These are phyloP conservation scores for Penicillium lividum DNA, from an alignment of 495 filamentous ascomycete species.

Conservation along the genomic window DNA sequence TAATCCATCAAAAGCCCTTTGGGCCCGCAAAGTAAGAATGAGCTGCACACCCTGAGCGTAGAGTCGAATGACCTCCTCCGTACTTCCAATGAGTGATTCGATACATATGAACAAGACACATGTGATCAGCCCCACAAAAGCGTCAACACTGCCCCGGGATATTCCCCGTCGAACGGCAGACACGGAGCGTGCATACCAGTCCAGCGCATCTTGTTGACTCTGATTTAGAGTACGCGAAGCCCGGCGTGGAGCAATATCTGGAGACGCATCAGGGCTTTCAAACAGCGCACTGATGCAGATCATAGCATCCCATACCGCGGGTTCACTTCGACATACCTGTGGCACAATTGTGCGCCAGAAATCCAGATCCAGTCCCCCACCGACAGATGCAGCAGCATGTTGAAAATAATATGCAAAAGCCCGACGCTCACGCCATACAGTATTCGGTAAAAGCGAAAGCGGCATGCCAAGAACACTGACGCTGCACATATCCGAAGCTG, in stretches of 20 bases:
- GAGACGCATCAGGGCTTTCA: slow-evolving; percentile 32
- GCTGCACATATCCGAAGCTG: not conserved
- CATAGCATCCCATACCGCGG: slow-evolving; percentile 61
- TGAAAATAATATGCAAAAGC: slow-evolving; percentile 46
- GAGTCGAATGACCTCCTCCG: slow-evolving; percentile 33
- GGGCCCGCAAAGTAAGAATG: slow-evolving; percentile 29
- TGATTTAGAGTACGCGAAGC: slow-evolving; percentile 30
- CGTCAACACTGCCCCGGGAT: slow-evolving; percentile 30
- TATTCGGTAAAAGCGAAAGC: slow-evolving; percentile 27
- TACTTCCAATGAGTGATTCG: slow-evolving; percentile 49
- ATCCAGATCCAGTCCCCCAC: slow-evolving; percentile 49
- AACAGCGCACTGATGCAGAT: slow-evolving; percentile 56
- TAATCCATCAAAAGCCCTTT: slow-evolving; percentile 21
- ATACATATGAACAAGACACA: slow-evolving; percentile 62
- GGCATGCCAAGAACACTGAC: slow-evolving; percentile 12
- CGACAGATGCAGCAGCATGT: slow-evolving; percentile 29
- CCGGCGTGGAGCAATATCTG: slow-evolving; percentile 14
- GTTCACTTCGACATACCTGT: slow-evolving; percentile 56
- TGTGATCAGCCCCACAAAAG: slow-evolving; percentile 47
- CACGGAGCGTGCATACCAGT: slow-evolving; percentile 49
- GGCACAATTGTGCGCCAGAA: slow-evolving; percentile 60
- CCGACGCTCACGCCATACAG: slow-evolving; percentile 39
- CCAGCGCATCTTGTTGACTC: slow-evolving; percentile 43
- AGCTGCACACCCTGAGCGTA: slow-evolving; percentile 40
- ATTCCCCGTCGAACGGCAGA: slow-evolving; percentile 51